Evolutionary conservation across 2,329 filamentous ascomycete species (phyloP), one percentile per base, ranked within the genome.

Genomic region (Stylonectria norvegica): DNA sequence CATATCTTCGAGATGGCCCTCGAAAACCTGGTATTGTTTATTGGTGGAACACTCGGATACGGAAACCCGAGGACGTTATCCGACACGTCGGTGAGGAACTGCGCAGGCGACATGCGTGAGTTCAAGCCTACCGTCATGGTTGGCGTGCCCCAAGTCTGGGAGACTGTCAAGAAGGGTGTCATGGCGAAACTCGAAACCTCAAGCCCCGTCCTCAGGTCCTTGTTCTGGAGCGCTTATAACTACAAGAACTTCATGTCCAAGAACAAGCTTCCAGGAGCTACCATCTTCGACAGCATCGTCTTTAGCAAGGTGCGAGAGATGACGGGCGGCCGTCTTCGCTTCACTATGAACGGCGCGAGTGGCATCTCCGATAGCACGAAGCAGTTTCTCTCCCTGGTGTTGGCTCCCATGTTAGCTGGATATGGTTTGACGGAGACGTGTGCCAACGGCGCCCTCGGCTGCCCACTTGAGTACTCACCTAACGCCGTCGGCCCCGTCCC

Each of bases 1-100:
- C 93, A 98, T 62, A 97, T 97, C 57, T 82, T 98, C 57, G 93
- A 98, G 66, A 93, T 95, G 66, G 86, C 91, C 43, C 88, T 98
- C 52, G 93, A 98, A 69, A 96, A 95, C 63, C 73, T 91, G 6
- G 88, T 86, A 43, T 68, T 98, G 46, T 93, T 83, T 68, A 87
- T 91, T 73, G 93, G 93, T 53, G 90, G 85, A 54, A 90, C 86
- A 20, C 83, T 98, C 71, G 93, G 93, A 42, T 97, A 97, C 64
- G 93, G 91, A 45, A 91, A 87, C 62, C 85, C 89, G 14, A 83
- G 88, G 57, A 97, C 93, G 0, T 75, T 98, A 40, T 87, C 90
- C 6, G 91, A 97, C 61, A 68, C 72, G 4, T 94, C 86, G 15
- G 85, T 95, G 67, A 83, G 84, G 52, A 93, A 97, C 66, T 96